Base-by-base conservation (phyloP, 2,329 filamentous ascomycete genomes). In the Colletotrichum navitas region DNA sequence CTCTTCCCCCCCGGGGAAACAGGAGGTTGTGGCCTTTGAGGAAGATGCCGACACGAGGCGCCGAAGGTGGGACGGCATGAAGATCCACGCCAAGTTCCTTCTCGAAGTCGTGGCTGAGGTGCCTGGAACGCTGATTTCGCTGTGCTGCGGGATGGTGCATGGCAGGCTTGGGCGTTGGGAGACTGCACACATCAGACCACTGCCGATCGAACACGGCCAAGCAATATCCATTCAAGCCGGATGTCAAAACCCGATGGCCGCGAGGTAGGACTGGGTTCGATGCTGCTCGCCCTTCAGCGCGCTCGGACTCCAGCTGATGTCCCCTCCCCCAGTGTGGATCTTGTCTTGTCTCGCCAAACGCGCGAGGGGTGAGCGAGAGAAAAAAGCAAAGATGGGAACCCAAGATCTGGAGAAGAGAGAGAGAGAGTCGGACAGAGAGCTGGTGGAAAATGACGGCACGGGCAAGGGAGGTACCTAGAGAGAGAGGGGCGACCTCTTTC, bases 41-140 rank as follows among this genome's bases (percentile, higher is more conserved):
- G 59, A 47, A 62, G 43, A 63, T 45, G 32, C 47, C 60, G 45
- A 26, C 14, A 34, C 45, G n/a, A 24, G 47, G 12, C n/a, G 14
- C 24, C 34, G 47, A 32, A 39, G 34, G 32, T 24, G 29, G 60
- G 32, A 52, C 43, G n/a, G 47, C 41, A n/a, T 41, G 10, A 10
- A 14, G 36, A 29, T 32, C 21, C 5, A 16, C 49, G 32, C 68
- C 62, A 62, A 58, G 18, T 45, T 51, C 24, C 41, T 71, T 71
- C 63, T 71, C 63, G 63, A 71, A 71, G 63, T 39, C 47, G 45
- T 66, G 56, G 63, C 55, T 39, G 36, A 14, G 36, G 36, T 11
- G 36, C 36, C 11, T 39, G 12, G 36, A 39, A 39, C 10, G 14
- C 39, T 41, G 39, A 41, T 41, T 18, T 41, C 66, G 56, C 34